These are phyloP conservation scores for Aspergillus arachidicola DNA, from an alignment of 2,329 filamentous ascomycete species.

Conservation along the genomic window DNA sequence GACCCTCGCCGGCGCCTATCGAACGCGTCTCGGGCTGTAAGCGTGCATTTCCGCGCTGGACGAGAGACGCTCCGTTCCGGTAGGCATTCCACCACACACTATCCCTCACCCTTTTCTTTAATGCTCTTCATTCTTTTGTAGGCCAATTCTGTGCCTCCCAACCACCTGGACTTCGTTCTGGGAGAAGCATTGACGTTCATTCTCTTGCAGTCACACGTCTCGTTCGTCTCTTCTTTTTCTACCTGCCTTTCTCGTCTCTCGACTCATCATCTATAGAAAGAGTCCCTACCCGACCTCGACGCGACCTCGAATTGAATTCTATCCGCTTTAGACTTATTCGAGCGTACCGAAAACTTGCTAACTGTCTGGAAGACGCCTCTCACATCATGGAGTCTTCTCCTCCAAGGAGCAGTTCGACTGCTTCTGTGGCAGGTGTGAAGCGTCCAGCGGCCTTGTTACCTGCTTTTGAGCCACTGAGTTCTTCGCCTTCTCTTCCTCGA, in stretches of 20 bases:
- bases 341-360: constrained; percentile 15
- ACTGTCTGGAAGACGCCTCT: constrained; percentile 2
- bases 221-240: constrained; percentile 18
- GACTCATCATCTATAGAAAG: constrained; percentile 15
- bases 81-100: constrained; percentile 39
- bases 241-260: constrained; percentile 11
- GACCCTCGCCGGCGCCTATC: constrained; percentile 39
- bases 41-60: constrained; percentile 44
- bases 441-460: constrained; percentile 51
- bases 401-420: constrained; percentile 35
- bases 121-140: constrained; percentile 28
- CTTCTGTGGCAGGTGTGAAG: constrained; percentile 46
- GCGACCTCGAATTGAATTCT: constrained; percentile 28
- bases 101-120: constrained; percentile 25
- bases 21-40: constrained; percentile 45
- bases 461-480: constrained; percentile 53
- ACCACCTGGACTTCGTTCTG: constrained; percentile 23
- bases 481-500: constrained; percentile 52
- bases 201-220: constrained; percentile 21
- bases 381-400: constrained; percentile 45
- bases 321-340: constrained; percentile 8
- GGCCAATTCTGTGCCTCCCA: constrained; percentile 27
- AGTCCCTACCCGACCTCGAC: constrained; percentile 22
- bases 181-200: constrained; percentile 20
- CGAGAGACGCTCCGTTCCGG: constrained; percentile 38